Conservation (phyloP, 202 grass and related monocot species). For the Thinopyrum obtusiflorum region DNA sequence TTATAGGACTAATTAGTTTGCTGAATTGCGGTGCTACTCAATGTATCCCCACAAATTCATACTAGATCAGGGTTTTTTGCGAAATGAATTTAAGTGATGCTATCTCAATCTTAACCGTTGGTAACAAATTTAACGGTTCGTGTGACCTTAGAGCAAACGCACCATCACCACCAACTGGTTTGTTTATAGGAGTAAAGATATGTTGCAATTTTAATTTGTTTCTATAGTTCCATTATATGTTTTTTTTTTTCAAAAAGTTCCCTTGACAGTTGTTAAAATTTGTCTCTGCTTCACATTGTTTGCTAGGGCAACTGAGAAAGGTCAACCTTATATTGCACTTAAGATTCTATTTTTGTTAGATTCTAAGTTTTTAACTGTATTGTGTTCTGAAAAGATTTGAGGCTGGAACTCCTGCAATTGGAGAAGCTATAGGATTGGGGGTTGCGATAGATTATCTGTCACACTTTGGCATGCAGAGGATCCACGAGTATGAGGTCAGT, state of each 20-base stretch:
- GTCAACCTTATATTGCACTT: background rate
- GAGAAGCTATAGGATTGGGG: slow-evolving; percentile 81
- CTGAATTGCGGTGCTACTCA: background rate
- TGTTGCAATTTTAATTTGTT: background rate
- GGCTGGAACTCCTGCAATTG: slow-evolving; percentile 93
- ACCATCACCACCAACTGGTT: background rate
- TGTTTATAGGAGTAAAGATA: background rate
- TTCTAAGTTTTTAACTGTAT: too few species aligned
- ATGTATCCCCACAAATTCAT: background rate
- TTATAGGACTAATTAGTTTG: background rate
- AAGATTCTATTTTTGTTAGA: background rate
- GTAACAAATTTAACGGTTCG: background rate
- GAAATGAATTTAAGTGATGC: background rate
- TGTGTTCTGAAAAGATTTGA: slow-evolving; percentile 61
- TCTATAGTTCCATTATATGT: background rate
- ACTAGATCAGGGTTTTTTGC: background rate
- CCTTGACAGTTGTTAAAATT: background rate
- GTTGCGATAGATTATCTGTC: slow-evolving; percentile 83
- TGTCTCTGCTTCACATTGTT: background rate
- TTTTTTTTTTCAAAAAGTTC: background rate
- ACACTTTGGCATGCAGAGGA: slow-evolving; percentile 69
- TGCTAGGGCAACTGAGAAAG: background rate
- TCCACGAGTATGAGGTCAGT: slow-evolving; percentile 82
- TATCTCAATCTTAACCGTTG: background rate
- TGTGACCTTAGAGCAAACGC: background rate